Evolutionary conservation across 306 rosid genomes (phyloP), one percentile per base, ranked within the genome.

Genomic region (Begonia loranthoides): DNA sequence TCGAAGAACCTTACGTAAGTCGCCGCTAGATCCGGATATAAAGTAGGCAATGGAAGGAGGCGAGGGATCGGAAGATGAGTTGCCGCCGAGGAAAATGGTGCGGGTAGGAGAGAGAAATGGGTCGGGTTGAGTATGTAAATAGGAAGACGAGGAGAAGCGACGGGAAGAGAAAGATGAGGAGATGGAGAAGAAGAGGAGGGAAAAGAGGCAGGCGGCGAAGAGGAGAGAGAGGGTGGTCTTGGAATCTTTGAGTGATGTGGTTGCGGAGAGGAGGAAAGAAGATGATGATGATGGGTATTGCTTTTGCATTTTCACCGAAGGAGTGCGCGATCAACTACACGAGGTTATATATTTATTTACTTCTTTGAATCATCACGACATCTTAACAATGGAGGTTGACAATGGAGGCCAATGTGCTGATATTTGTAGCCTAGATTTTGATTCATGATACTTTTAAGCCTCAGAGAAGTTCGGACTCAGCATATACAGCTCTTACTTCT

Each of bases 31-130:
- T 12, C 95, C 93, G 46, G 92, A 70, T 2, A 85, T 56, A 58
- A 85, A 93, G 58, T 79, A 85, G 0, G 95, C 95, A 5, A 82
- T 46, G 50, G 95, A 67, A 12, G 94, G 92, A 14, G 99, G 83
- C 1, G 71, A 12, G 49, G 76, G 88, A 60, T 70, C 81, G 33
- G 73, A 55, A 6, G 75, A 70, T 14, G 66, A 19, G 64, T 72
- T 49, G 63, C 60, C 44, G 63, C 61, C 56, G 61, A 59, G 69
- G 70, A 75, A 56, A 55, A 77, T 13, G 52, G 59, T 51, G 51
- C 55, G 70, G 60, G 73, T 49, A 0, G 99, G 94, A 69, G 68
- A 68, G 71, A 87, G 93, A 51, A 63, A 76, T 0, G 93, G 88
- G 73, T 79, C 82, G 55, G 94, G 87, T 46, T 62, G 40, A 10